phyloP scores from a whole-genome alignment of 2,329 filamentous ascomycete genomes.

The Fusarium chlamydosporum region DNA sequence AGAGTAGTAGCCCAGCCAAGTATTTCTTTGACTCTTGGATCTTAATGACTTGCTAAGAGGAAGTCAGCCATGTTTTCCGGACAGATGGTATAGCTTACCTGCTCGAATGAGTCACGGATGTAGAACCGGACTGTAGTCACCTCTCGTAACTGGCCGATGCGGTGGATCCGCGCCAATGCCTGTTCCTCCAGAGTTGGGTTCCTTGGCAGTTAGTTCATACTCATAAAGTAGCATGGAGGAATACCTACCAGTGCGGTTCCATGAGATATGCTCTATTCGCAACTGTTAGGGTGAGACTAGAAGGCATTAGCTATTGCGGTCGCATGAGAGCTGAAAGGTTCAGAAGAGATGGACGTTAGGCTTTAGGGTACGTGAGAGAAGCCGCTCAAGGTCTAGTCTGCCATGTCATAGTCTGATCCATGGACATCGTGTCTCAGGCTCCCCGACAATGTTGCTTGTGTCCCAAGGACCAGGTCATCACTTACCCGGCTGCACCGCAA shows the following conservation, averaged over 20 bases:
- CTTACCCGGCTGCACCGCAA: conserved; percentile 67
- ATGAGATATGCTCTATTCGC: conserved; percentile 64
- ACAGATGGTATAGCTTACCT: conserved; percentile 40
- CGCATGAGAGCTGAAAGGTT: neutral
- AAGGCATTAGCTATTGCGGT: neutral
- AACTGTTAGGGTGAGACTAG: conserved; percentile 62
- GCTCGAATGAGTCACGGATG: conserved; percentile 57
- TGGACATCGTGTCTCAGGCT: neutral
- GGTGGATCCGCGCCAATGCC: conserved; percentile 58
- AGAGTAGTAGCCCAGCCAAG: conserved; percentile 17
- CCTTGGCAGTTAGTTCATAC: conserved; percentile 39
- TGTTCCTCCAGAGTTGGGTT: conserved; percentile 62
- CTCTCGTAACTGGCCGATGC: conserved; percentile 54
- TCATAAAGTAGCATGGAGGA: fast-evolving
- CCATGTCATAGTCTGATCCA: neutral
- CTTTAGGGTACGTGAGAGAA: neutral
- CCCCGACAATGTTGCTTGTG: neutral
- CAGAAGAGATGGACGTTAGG: neutral
- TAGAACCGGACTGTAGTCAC: conserved; percentile 58
- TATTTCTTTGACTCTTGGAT: conserved; percentile 38
- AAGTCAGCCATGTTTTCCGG: fast-evolving
- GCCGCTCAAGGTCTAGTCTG: neutral
- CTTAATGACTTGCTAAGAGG: conserved; percentile 21
- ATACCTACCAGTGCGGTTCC: conserved; percentile 63
- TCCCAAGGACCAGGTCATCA: neutral